phyloP scores from a whole-genome alignment of 2,329 filamentous ascomycete species.

The Talaromyces sp. region DNA sequence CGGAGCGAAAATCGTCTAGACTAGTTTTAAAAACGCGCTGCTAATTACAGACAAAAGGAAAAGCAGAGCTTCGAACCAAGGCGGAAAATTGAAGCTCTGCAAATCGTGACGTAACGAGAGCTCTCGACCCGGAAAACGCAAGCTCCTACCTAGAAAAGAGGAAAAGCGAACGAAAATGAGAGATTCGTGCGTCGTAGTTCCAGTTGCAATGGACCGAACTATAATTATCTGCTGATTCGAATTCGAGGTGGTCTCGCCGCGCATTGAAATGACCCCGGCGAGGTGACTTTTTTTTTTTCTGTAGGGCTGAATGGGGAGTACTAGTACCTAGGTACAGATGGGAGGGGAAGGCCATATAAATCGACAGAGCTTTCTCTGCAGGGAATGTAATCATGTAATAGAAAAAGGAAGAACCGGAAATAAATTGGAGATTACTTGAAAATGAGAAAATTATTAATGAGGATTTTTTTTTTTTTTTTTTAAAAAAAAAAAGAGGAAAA shows the following conservation, averaged over 20 bases:
- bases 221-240: too few species aligned
- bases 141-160: neutral
- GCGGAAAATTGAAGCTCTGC: constrained; percentile 20
- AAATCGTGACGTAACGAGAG: constrained; percentile 28
- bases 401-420: constrained; percentile 3
- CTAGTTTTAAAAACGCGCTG: neutral
- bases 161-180: too few species aligned
- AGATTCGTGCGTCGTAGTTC: too few species aligned
- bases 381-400: constrained; percentile 11
- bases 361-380: constrained; percentile 3
- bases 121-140: constrained; percentile 8
- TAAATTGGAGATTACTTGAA: neutral
- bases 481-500: constrained; percentile 9
- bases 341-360: constrained; percentile 16
- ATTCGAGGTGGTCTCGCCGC: too few species aligned
- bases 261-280: too few species aligned
- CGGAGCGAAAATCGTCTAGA: neutral
- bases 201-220: too few species aligned
- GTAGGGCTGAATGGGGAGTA: constrained; percentile 27
- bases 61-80: constrained; percentile 17
- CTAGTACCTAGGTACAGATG: constrained; percentile 9
- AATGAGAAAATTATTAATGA: neutral
- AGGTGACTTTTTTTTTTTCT: neutral
- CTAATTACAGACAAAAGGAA: constrained; percentile 8
- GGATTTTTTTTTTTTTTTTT: neutral